Evolutionary conservation across 306 rosid species (phyloP).

Genomic region (Carpinus fangiana): DNA sequence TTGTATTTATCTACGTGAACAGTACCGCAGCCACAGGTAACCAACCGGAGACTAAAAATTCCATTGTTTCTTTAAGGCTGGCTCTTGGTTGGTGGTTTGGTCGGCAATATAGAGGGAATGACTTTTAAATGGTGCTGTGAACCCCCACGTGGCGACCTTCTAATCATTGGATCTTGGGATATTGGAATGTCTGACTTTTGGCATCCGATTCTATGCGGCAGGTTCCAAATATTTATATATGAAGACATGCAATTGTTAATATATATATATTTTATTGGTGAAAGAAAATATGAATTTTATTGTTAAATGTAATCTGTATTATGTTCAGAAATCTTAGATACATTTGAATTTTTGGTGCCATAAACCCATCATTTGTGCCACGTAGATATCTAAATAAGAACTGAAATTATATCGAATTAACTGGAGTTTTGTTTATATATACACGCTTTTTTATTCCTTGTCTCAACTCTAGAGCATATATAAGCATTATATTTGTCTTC

Average conservation of each 20-base stretch:
- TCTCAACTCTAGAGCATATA: no score
- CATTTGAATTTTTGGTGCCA: not conserved
- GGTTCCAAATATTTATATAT: no score
- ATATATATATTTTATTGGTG: no score
- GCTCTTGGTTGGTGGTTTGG: not conserved
- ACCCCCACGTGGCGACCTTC: not conserved
- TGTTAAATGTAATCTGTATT: no score
- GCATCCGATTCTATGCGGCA: not conserved
- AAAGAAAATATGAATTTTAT: no score
- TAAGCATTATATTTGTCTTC: no score
- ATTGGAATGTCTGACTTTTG: not conserved
- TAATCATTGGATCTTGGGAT: not conserved
- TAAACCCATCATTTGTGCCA: not conserved
- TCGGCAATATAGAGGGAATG: not conserved
- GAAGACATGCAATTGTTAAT: not conserved
- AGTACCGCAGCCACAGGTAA: not conserved
- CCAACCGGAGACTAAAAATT: not conserved
- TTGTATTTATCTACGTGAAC: not conserved
- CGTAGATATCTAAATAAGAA: no score
- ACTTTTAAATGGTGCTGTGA: not conserved
- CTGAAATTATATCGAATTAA: no score
- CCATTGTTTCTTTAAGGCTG: not conserved
- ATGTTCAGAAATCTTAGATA: not conserved
- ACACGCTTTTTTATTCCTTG: no score
- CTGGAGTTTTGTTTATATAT: no score